Evolutionary conservation across 2,329 filamentous ascomycete species (phyloP), one percentile per base, ranked within the genome.

Genomic region (Stemphylium lycopersici): DNA sequence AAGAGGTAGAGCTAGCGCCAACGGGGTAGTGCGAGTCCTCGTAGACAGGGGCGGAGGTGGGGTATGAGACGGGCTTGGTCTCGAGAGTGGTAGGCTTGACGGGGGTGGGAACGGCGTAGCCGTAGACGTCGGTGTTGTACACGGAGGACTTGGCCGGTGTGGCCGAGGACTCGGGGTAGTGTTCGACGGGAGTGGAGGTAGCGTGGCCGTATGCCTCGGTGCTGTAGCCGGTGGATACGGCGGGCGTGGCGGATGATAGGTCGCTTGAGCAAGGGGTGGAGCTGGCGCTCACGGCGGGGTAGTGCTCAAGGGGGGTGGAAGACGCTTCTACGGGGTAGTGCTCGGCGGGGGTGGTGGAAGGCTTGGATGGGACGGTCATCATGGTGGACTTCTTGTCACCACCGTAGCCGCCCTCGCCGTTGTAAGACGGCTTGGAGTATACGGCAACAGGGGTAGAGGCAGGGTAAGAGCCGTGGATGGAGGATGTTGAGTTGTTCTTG

Each of bases 391-490:
- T 37, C 33, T 38, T 31, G n/a, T 18, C 8, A 24, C 31, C 32
- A 20, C 31, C 31, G 39, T 53, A 42, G n/a, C 44, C 38, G 39
- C 39, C 24, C 13, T 38, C 48, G 18, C 22, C 37, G n/a, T 48
- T 18, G 34, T 54, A 33, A 10, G 38, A 49, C 7, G 44, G 50
- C 50, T 53, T 53, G 24, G 51, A 43, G 39, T 49, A 43, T 0
- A 37, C 45, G 12, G 38, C 45, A 44, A 29, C 38, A 8, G 51
- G 45, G 10, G 46, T 44, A 2, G 51, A 49, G 16, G 39, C 12
- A n/a, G 38, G 40, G 45, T 54, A 40, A 6, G 40, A 42, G 13
- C 24, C 38, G 15, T 51, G 37, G n/a, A 36, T 41, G 3, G 40
- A n/a, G 5, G 50, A 49, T 10, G 48, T 47, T 11, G 26, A 29